Evolutionary conservation across 805 yeast species (phyloP).

Genomic region (Wickerhamomyces tratensis): DNA sequence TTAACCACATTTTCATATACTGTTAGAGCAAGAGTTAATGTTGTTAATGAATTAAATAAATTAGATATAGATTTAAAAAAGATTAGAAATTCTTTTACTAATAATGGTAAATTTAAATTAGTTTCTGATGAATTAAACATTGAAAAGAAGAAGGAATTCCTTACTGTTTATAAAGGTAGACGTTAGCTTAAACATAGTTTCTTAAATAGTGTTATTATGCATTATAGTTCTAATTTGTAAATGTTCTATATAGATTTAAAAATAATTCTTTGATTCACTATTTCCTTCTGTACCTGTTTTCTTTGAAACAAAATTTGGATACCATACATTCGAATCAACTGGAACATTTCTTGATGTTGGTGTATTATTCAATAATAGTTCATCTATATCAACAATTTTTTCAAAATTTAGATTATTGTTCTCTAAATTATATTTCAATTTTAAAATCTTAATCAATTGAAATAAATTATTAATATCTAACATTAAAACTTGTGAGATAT

Average conservation of each 20-base stretch:
- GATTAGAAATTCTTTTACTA: slow-evolving; percentile 24
- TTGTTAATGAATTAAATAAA: slow-evolving; percentile 11
- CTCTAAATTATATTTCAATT: slow-evolving; percentile 32
- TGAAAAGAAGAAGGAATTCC: slow-evolving; percentile 34
- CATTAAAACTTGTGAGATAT: slow-evolving; percentile 6
- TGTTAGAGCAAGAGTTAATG: slow-evolving; percentile 17
- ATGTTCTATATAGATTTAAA: no score
- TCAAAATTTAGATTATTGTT: slow-evolving; percentile 22
- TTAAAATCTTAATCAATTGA: slow-evolving; percentile 29
- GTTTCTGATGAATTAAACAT: slow-evolving; percentile 35
- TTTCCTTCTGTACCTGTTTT: not conserved
- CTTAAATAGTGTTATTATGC: not conserved
- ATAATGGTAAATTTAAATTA: slow-evolving; percentile 38
- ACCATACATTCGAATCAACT: slow-evolving; percentile 10
- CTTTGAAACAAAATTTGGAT: slow-evolving; percentile 2
- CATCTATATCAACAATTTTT: slow-evolving; percentile 5
- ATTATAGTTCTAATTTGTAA: no score
- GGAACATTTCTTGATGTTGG: slow-evolving; percentile 19
- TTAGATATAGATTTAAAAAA: slow-evolving; percentile 15
- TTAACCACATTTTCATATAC: slow-evolving; percentile 12
- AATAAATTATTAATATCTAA: slow-evolving; percentile 29
- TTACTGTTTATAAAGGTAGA: slow-evolving; percentile 22
- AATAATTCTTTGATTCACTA: slow-evolving; percentile 1
- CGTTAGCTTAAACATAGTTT: slow-evolving; percentile 1
- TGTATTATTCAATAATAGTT: slow-evolving; percentile 6